phyloP scores from a whole-genome alignment of 306 rosid genomes.

The Hippophae tibetana region DNA sequence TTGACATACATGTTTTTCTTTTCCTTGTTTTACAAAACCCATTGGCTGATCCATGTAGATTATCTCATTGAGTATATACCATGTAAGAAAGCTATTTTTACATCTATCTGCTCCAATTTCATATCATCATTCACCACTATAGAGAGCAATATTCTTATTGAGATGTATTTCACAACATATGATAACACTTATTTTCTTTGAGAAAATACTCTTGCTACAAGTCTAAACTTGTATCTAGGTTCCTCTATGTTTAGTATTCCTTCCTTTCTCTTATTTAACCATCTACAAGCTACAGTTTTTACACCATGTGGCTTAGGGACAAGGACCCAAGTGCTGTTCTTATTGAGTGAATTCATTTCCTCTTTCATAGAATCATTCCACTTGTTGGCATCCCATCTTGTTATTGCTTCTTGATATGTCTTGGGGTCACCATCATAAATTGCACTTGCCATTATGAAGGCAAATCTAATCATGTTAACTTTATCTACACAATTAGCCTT shows the following conservation, averaged over 20 bases:
- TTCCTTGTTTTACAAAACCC: not conserved
- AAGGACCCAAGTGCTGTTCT: too few relatives aligned
- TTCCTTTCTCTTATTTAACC: not conserved
- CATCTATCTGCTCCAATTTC: not conserved
- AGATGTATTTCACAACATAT: not conserved
- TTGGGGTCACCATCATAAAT: too few relatives aligned
- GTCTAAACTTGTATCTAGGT: not conserved
- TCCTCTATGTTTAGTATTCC: not conserved
- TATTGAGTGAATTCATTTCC: too few relatives aligned
- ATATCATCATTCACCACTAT: not conserved
- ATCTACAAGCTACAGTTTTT: not conserved
- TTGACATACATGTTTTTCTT: too few relatives aligned
- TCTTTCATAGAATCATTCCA: too few relatives aligned
- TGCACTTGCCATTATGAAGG: too few relatives aligned
- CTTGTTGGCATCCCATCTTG: too few relatives aligned
- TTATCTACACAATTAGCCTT: too few relatives aligned
- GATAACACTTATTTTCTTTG: not conserved
- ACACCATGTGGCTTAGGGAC: too few relatives aligned
- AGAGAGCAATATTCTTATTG: not conserved
- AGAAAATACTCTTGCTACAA: not conserved
- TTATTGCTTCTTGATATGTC: too few relatives aligned
- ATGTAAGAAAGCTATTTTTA: not conserved
- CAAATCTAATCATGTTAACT: too few relatives aligned
- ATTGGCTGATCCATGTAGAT: not conserved
- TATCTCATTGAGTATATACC: not conserved